Conservation (phyloP, 768 basidiomycete species). For the Coprinopsis sp. region DNA sequence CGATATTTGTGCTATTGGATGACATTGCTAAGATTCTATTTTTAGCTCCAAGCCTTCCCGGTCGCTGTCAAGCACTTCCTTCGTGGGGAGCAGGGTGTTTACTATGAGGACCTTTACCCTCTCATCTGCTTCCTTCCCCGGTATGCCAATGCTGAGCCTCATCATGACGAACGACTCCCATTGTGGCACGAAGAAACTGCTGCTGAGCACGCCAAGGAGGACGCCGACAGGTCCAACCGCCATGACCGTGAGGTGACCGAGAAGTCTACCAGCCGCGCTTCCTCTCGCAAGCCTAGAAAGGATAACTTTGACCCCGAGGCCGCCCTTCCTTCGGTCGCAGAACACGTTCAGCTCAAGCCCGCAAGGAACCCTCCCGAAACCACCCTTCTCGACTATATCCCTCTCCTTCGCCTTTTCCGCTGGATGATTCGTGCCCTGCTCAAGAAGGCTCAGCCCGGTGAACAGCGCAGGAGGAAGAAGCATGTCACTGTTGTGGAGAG, state of each 20-base stretch:
- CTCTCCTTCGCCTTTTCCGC: conserved; percentile 48
- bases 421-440: conserved; percentile 30
- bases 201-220: not conserved
- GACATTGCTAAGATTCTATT: not conserved
- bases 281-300: conserved; percentile 17
- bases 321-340: conserved; percentile 36
- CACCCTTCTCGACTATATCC: conserved; percentile 47
- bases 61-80: conserved; percentile 70
- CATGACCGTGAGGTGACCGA: conserved; percentile 10
- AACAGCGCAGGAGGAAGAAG: conserved; percentile 18
- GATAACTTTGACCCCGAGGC: conserved; percentile 40
- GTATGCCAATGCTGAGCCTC: conserved; percentile 35
- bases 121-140: conserved; percentile 65
- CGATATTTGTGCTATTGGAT: not conserved
- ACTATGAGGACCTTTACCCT: conserved; percentile 70
- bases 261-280: conserved; percentile 15
- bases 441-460: conserved; percentile 15
- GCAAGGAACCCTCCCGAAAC: conserved; percentile 52
- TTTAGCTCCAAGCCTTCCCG: conserved; percentile 61
- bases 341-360: conserved; percentile 38
- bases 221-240: conserved; percentile 6
- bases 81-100: conserved; percentile 64
- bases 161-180: conserved; percentile 46
- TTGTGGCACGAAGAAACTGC: conserved; percentile 37
- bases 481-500: conserved; percentile 42